Base-by-base conservation (phyloP, 2,329 filamentous ascomycete genomes). In the Teratosphaeria pseudoeucalypti region DNA sequence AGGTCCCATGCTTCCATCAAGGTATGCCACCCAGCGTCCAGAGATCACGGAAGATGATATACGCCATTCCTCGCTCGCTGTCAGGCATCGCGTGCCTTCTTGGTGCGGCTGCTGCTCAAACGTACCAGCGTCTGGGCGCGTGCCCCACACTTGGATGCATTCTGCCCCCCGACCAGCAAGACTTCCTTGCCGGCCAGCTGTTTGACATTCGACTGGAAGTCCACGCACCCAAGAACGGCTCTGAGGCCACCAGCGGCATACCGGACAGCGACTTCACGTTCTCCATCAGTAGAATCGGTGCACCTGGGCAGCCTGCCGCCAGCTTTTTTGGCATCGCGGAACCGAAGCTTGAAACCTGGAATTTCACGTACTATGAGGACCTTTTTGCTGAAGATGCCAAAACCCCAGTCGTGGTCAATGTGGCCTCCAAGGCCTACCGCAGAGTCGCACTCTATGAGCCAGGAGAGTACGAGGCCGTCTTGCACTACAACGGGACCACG, bases 191-290 rank as follows among this genome's bases (percentile, higher is more conserved):
- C 5, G 89, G 89, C 12, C 89, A 94, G 75, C 86, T 83, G 72
- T 94, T 94, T 69, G 90, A 94, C 71, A 85, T 95, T 63, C 86
- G 89, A 61, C 82, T 92, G 61, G 89, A 94, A 73, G 83, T 94
- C 34, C 79, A 86, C 58, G 67, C 67, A 16, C 68, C 63, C 43
- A 64, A 70, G 70, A 94, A 94, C 73, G 89, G 90, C 64, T 88
- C 87, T 43, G 88, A 94, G 74, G 85, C 85, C n/a, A 88, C 84
- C 62, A 82, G 69, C 57, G 68, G 69, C 55, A 84, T 84, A 61
- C 85, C 88, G 14, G 88, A 94, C 71, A 81, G 87, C 69, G 80
- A 83, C 57, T 94, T 95, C 78, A 86, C 83, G 52, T 86, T 89
- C 68, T 88, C 85, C 58, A 86, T 94, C 65, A 77, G 80, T 60